Conservation (phyloP, 2,329 filamentous ascomycete species). For the Huntiella abstrusa region DNA sequence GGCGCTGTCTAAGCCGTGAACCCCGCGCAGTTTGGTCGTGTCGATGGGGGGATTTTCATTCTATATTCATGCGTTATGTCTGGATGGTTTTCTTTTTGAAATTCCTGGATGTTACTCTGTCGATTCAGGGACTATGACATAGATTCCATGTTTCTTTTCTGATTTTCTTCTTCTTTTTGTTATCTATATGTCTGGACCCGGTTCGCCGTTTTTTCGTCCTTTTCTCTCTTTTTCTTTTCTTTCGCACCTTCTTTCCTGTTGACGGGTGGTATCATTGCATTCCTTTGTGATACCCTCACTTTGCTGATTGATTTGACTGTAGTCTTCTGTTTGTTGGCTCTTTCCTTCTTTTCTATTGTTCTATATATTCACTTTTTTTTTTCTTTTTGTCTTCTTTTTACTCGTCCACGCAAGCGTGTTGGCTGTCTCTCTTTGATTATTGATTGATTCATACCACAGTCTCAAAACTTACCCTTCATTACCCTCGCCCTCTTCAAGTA, state of each 20-base stretch:
- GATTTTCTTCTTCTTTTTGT: neutral
- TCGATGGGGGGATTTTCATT: no score
- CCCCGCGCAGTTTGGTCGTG: no score
- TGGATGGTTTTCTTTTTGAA: no score
- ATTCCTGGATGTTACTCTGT: no score
- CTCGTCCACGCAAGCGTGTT: no score
- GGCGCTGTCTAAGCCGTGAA: no score
- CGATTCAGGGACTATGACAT: neutral
- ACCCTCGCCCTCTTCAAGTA: neutral
- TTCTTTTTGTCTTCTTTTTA: neutral
- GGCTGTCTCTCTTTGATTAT: constrained; percentile 5
- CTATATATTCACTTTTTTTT: neutral
- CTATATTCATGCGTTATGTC: no score
- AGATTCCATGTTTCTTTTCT: neutral
- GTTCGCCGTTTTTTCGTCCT: neutral
- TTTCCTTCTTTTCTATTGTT: neutral
- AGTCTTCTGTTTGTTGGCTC: neutral
- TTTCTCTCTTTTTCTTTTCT: neutral
- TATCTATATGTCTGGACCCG: neutral
- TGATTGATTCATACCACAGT: neutral
- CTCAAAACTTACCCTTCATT: neutral
- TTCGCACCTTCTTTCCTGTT: no score
- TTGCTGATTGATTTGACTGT: neutral
- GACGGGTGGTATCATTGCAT: no score
- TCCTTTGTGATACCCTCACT: neutral